phyloP scores from a whole-genome alignment of 179 eudicot species.

The Nepenthes alata region DNA sequence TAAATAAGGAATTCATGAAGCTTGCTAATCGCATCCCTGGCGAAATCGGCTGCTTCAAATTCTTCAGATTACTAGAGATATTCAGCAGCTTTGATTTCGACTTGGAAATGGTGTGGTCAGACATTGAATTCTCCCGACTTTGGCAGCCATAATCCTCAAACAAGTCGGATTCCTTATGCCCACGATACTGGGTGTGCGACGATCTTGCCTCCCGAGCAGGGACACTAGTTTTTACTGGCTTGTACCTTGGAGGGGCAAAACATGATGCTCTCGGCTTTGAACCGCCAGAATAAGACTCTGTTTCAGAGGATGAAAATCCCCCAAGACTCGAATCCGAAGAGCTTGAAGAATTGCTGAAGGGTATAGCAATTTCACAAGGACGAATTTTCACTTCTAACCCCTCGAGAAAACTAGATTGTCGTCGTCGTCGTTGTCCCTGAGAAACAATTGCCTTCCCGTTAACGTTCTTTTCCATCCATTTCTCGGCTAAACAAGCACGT shows the following conservation, averaged over 20 bases:
- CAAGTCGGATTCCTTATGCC: slow-evolving; percentile 9
- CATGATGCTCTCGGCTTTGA: slow-evolving; percentile 10
- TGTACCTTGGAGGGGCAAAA: slow-evolving; percentile 21
- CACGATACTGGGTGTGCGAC: neutral
- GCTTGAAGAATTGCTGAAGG: slow-evolving; percentile 27
- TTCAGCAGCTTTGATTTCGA: slow-evolving; percentile 33
- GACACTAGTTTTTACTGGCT: slow-evolving; percentile 21
- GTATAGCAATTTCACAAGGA: slow-evolving; percentile 12
- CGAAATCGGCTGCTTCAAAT: slow-evolving; percentile 60
- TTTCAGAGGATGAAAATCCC: slow-evolving; percentile 37
- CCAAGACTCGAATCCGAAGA: slow-evolving; percentile 40
- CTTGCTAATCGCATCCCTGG: slow-evolving; percentile 51
- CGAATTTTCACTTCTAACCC: slow-evolving; percentile 7
- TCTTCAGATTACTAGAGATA: slow-evolving; percentile 48
- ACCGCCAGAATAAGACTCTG: slow-evolving; percentile 12
- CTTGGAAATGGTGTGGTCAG: slow-evolving; percentile 12
- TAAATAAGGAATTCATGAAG: slow-evolving; percentile 47
- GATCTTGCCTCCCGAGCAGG: neutral
- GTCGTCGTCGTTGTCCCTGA: slow-evolving; percentile 2
- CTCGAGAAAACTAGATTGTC: slow-evolving; percentile 2
- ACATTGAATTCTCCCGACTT: neutral
- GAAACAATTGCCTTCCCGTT: slow-evolving; percentile 14
- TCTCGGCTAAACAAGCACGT: slow-evolving; percentile 41
- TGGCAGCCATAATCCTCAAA: slow-evolving; percentile 6
- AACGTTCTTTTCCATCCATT: slow-evolving; percentile 43